A percentile compares a stretch with the other conserved stretches of the same genome.
phyloP scores from a whole-genome alignment of 78 protist species.

The Pelomyxa schiedti region DNA sequence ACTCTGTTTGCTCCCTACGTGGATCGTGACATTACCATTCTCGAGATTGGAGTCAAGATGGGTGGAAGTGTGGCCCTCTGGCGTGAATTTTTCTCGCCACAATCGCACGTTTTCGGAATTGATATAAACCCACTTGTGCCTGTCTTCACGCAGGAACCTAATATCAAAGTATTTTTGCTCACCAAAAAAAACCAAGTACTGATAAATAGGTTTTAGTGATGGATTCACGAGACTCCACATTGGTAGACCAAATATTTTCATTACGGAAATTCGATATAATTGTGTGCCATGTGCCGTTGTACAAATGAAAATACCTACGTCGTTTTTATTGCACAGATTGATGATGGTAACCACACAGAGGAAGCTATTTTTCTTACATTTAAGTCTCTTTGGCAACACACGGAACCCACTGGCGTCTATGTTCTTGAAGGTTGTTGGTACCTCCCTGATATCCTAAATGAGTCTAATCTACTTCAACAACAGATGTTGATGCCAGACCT shows the following conservation, averaged over 20 bases:
- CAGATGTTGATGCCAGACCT: no score
- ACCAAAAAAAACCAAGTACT: no score
- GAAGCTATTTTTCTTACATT: background rate
- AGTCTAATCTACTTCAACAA: no score
- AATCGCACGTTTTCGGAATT: background rate
- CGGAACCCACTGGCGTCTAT: background rate
- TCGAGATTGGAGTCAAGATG: background rate
- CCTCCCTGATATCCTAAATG: no score
- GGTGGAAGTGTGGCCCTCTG: background rate
- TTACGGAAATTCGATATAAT: background rate
- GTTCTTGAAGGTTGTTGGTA: background rate
- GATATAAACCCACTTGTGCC: background rate
- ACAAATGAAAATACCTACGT: no score
- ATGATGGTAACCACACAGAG: background rate
- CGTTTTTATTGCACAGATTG: no score
- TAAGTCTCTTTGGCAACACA: background rate
- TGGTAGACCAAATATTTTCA: background rate
- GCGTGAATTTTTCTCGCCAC: background rate
- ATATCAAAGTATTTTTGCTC: background rate
- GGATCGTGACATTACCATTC: background rate
- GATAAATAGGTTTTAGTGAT: no score
- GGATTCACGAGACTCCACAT: background rate
- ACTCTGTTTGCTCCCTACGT: background rate
- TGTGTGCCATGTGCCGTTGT: no score
- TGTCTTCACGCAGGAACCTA: background rate